phyloP scores from a whole-genome alignment of 345 rosid genomes.

The Eucalyptus guilfoylei region DNA sequence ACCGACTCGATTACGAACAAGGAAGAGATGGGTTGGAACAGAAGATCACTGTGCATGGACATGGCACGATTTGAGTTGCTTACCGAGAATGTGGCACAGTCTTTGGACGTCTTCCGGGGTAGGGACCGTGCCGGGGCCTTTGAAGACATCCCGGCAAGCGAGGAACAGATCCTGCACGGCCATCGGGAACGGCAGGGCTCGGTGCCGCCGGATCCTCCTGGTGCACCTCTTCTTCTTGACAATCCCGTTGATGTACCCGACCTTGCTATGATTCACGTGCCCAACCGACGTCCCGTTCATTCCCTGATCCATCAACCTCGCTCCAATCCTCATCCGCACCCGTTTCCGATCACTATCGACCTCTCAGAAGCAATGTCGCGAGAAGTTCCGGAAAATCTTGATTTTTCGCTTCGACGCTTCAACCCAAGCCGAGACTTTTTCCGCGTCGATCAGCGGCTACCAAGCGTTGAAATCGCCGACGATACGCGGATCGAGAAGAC shows the following conservation, averaged over 20 bases:
- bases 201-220: background rate
- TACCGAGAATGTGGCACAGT: constrained; percentile 41
- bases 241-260: constrained; percentile 13
- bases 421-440: background rate
- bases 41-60: background rate
- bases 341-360: background rate
- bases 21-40: background rate
- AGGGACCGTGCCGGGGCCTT: constrained; percentile 49
- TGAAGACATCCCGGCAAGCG: constrained; percentile 34
- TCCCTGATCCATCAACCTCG: constrained; percentile 18
- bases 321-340: constrained; percentile 9
- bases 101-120: constrained; percentile 20
- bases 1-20: background rate
- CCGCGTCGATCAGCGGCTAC: background rate
- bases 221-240: constrained; percentile 9
- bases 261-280: constrained; percentile 2
- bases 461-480: background rate
- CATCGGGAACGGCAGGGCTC: background rate
- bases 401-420: background rate
- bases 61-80: background rate
- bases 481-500: background rate
- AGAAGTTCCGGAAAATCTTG: background rate
- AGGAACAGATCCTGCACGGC: constrained; percentile 36
- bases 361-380: background rate
- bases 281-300: background rate